Conservation (phyloP, 2,329 filamentous ascomycete species). For the Setomelanomma holmii region DNA sequence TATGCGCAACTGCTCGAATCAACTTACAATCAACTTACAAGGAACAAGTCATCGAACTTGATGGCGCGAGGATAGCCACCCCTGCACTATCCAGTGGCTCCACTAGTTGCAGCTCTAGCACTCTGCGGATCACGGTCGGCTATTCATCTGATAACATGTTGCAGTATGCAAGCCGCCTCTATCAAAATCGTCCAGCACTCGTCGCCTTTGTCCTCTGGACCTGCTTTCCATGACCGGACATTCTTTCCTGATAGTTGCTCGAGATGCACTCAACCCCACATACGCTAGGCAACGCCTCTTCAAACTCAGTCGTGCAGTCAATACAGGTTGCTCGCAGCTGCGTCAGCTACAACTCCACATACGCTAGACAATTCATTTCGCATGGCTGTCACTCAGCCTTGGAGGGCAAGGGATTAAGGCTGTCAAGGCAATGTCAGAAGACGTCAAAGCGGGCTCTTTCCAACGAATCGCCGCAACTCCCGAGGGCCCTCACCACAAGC, state of each 20-base stretch:
- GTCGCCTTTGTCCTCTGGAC: conserved; percentile 14
- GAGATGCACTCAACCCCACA: conserved; percentile 33
- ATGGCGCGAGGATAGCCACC: background rate
- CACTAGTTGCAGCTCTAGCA: background rate
- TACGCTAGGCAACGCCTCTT: conserved; percentile 31
- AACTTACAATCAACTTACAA: background rate
- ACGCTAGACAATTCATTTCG: conserved; percentile 36
- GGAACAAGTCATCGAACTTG: background rate
- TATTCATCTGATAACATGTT: background rate
- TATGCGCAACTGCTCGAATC: background rate
- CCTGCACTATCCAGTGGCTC: background rate
- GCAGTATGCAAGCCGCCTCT: background rate
- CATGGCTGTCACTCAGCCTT: conserved; percentile 7
- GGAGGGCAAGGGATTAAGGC: conserved; percentile 6
- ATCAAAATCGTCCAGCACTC: background rate
- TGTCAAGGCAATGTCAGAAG: conserved; percentile 25
- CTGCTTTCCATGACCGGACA: conserved; percentile 28
- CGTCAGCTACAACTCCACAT: conserved; percentile 36
- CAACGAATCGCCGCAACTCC: conserved; percentile 20
- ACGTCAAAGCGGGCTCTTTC: conserved; percentile 1
- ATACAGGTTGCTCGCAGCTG: conserved; percentile 18
- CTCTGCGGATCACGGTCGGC: background rate
- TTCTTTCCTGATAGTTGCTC: conserved; percentile 15
- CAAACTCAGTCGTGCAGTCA: conserved; percentile 21
- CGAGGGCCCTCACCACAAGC: conserved; percentile 5